Base-by-base conservation (phyloP, 2,329 filamentous ascomycete genomes). In the Fusarium sp. region DNA sequence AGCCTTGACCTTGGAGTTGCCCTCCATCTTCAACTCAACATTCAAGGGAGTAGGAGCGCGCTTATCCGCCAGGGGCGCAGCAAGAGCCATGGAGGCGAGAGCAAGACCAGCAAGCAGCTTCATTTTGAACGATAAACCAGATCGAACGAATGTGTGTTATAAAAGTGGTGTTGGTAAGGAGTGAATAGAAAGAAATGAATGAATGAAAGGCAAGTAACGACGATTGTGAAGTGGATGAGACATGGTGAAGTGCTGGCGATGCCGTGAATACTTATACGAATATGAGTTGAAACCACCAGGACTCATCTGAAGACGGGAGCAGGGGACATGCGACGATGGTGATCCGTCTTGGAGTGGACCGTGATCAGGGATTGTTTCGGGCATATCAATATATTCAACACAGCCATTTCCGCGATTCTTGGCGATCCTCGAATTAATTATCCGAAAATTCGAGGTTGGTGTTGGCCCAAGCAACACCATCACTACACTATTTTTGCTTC, bases 1-100 rank as follows among this genome's bases (percentile, higher is more conserved):
- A 29, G 84, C 83, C 77, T 85, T 85, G 67, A 88, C 79, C 53
- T 78, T 79, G n/a, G 84, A 82, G 77, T 87, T 87, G 58, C 81
- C 82, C 21, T 80, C 74, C 69, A 82, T 77, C 74, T 83, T 76
- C 56, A 86, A 79, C 72, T 82, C 76, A 61, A 84, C 80, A 20
- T 81, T 76, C 48, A 84, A 74, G 53, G 81, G 79, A 5, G 63
- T 78, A 72, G 72, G 79, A 72, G 71, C 82, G 72, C 77, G 80
- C 62, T 69, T 63, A 7, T 63, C 58, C 50, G 58, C 51, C 33
- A 73, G 56, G 43, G 72, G 72, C 46, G 69, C 68, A 59, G 72
- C 72, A 39, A 63, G 29, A 57, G 70, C 69, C 63, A 73, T 50
- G 8, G 72, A 73, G 56, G 72, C 72, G 23, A 74, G 55, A 66